These are phyloP conservation scores for Amauroascus verrucosus DNA, from an alignment of 2,329 filamentous ascomycete genomes.

Conservation along the genomic window DNA sequence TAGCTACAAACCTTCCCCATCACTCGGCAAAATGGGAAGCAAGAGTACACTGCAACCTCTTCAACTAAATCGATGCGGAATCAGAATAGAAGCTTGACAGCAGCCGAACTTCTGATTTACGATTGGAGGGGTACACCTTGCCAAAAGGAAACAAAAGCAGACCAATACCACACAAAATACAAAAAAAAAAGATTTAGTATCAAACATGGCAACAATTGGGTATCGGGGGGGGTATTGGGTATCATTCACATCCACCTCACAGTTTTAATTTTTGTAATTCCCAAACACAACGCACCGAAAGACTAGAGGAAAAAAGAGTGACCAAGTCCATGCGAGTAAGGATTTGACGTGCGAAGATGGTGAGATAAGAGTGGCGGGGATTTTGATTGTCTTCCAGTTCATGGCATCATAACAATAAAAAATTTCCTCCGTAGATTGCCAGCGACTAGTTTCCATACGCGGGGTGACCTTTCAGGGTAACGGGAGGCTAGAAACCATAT, in stretches of 20 bases:
- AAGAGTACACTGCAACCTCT: neutral
- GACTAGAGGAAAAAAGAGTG: conserved; percentile 5
- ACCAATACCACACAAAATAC: neutral
- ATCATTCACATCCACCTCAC: conserved; percentile 20
- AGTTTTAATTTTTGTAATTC: conserved; percentile 14
- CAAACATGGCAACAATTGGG: conserved; percentile 15
- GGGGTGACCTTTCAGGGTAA: neutral
- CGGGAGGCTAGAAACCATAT: neutral
- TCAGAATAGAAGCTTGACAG: too few species aligned
- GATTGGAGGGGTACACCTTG: neutral
- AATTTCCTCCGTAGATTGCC: neutral
- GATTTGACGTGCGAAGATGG: neutral
- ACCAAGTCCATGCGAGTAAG: neutral
- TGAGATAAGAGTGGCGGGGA: conserved; percentile 1
- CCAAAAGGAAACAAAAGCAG: neutral
- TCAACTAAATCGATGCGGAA: neutral
- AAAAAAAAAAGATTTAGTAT: neutral
- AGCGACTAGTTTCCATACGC: neutral
- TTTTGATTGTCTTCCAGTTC: conserved; percentile 7
- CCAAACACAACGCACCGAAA: conserved; percentile 16
- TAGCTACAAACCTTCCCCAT: neutral
- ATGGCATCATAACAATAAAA: conserved; percentile 8
- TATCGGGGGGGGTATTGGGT: conserved; percentile 19
- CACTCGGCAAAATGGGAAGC: neutral
- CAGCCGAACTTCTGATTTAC: neutral